A percentile compares a stretch with the other conserved stretches of the same genome.
These are phyloP conservation scores for Crataegus laevigata DNA, from an alignment of 306 rosid species.

Conservation along the genomic window DNA sequence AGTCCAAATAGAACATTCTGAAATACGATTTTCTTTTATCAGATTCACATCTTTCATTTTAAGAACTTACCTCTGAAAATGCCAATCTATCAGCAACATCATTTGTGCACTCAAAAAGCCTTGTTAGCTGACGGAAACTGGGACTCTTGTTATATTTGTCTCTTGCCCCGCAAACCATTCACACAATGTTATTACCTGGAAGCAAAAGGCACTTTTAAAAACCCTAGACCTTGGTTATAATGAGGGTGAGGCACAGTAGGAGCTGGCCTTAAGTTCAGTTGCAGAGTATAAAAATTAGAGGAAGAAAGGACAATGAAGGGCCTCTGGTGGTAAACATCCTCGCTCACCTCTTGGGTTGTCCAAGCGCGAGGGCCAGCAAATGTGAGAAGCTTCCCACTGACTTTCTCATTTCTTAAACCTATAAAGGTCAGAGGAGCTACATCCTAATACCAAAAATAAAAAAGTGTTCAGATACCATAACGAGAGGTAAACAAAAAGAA, in stretches of 20 bases:
- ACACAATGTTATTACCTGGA: too few relatives aligned
- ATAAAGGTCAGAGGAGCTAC: conserved; percentile 86
- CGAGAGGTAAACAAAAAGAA: not conserved
- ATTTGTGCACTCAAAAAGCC: conserved; percentile 87
- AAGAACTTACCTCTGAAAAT: conserved; percentile 74
- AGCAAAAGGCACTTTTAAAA: too few relatives aligned
- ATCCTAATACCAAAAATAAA: conserved; percentile 41
- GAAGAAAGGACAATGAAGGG: not conserved
- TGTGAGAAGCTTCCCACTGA: conserved; percentile 75
- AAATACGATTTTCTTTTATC: too few relatives aligned
- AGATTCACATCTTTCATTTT: not conserved
- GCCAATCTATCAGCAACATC: conserved; percentile 98
- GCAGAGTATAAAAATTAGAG: not conserved
- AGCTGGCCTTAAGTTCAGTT: not conserved
- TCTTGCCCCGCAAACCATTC: too few relatives aligned
- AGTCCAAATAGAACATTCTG: not conserved
- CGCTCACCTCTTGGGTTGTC: conserved; percentile 89
- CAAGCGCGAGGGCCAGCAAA: conserved; percentile 99
- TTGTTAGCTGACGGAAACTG: conserved; percentile 90
- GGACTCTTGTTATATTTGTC: too few relatives aligned
- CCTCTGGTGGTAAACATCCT: not conserved
- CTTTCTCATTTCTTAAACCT: conserved; percentile 63
- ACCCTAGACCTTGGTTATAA: not conserved
- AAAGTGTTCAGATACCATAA: not conserved
- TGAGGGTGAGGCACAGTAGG: not conserved